Percentiles rank a stretch among this genome's conserved stretches.
phyloP scores from a whole-genome alignment of 2,329 filamentous ascomycete genomes.

The Diaporthe citri region DNA sequence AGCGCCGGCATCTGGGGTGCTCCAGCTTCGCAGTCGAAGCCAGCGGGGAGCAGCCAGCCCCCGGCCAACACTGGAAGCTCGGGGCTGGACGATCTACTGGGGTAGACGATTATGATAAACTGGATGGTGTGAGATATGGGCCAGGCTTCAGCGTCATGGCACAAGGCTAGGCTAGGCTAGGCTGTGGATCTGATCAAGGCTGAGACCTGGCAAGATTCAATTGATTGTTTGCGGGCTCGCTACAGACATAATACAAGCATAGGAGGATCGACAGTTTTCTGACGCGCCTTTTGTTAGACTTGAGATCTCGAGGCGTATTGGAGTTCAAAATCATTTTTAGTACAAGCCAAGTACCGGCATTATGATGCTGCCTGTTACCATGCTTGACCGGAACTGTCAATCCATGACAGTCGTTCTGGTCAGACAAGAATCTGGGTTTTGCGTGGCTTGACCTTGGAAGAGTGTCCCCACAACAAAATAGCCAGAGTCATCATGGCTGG shows the following conservation, averaged over 20 bases:
- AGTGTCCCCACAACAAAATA: not conserved
- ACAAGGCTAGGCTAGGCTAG: not conserved
- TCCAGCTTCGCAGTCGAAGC: constrained; percentile 60
- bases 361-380: too few relatives aligned
- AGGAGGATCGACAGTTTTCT: constrained; percentile 14
- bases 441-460: not conserved
- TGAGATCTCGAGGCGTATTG: constrained; percentile 28
- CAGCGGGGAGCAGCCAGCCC: constrained; percentile 44
- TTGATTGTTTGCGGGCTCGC: constrained; percentile 5
- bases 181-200: not conserved
- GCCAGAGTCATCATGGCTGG: not conserved
- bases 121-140: not conserved
- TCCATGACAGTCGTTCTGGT: not conserved
- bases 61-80: constrained; percentile 45
- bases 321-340: constrained; percentile 24
- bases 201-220: not conserved
- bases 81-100: constrained; percentile 64
- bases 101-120: constrained; percentile 44
- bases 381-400: not conserved
- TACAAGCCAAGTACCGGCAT: not conserved
- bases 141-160: not conserved
- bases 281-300: constrained; percentile 27
- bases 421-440: not conserved
- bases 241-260: constrained; percentile 31
- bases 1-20: constrained; percentile 94